Evolutionary conservation across 306 rosid genomes (phyloP).

Genomic region (Cercis canadensis): DNA sequence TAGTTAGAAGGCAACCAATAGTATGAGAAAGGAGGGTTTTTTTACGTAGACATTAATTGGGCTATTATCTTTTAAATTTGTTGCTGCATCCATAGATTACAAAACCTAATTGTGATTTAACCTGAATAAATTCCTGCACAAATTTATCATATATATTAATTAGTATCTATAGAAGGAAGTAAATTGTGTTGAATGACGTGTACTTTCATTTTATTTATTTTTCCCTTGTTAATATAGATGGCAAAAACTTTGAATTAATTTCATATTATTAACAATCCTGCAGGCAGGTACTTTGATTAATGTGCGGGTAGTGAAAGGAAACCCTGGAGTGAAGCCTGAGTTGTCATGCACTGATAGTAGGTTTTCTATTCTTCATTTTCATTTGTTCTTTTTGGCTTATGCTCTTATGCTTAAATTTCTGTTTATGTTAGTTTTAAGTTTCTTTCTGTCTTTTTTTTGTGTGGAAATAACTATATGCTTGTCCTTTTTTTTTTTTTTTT

Average conservation of each 20-base stretch:
- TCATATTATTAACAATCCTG: slow-evolving; percentile 24
- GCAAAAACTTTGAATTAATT: slow-evolving; percentile 8
- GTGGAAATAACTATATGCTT: neutral
- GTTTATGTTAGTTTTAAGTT: neutral
- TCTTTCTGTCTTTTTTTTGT: slow-evolving; percentile 1
- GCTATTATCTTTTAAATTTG: slow-evolving; percentile 16
- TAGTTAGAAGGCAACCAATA: neutral
- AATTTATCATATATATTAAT: neutral
- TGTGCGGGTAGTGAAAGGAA: slow-evolving; percentile 81
- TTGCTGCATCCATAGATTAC: neutral
- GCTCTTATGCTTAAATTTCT: no score
- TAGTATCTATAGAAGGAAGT: neutral
- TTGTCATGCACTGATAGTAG: slow-evolving; percentile 87
- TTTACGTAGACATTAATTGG: neutral
- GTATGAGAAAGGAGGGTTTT: neutral
- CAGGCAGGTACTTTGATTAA: slow-evolving; percentile 82
- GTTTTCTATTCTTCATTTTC: slow-evolving; percentile 32
- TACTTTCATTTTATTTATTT: neutral
- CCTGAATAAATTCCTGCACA: neutral
- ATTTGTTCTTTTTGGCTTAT: no score
- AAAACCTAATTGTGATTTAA: neutral
- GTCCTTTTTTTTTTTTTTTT: neutral
- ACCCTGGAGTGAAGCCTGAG: slow-evolving; percentile 90
- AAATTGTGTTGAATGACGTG: slow-evolving; percentile 2
- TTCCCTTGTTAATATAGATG: slow-evolving; percentile 7